Percentiles rank a stretch among this genome's conserved stretches.
phyloP scores from a whole-genome alignment of 139 green algal species.

The Micractinium conductrix region DNA sequence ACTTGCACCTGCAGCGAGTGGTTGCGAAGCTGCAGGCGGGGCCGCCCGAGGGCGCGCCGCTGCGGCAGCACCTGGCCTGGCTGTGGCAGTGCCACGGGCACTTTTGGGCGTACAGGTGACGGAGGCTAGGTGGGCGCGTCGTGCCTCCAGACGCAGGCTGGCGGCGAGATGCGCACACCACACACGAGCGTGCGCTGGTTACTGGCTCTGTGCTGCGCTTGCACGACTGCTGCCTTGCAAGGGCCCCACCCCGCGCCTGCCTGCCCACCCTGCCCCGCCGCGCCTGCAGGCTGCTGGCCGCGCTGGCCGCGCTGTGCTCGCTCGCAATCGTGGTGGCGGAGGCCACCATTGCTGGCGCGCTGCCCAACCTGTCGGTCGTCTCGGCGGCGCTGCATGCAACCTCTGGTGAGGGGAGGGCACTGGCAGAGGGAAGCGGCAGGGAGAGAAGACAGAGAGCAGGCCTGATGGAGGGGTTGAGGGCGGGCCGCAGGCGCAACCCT shows the following conservation, averaged over 20 bases:
- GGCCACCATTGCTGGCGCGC: conserved; percentile 48
- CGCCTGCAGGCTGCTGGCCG: conserved; percentile 41
- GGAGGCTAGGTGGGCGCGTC: no score
- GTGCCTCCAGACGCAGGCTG: neutral
- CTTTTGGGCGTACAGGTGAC: conserved; percentile 40
- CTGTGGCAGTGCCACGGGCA: conserved; percentile 40
- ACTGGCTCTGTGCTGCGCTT: no score
- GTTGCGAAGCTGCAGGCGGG: conserved; percentile 32
- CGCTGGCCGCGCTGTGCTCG: conserved; percentile 48
- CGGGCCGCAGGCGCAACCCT: no score
- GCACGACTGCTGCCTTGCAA: no score
- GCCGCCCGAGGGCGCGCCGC: neutral
- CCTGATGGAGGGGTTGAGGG: no score
- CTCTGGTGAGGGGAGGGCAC: neutral
- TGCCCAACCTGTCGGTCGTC: conserved; percentile 64
- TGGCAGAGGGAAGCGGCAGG: neutral
- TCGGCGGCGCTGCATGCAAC: conserved; percentile 34
- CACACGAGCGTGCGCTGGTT: no score
- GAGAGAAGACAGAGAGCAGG: no score
- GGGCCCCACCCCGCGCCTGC: no score
- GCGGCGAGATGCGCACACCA: no score
- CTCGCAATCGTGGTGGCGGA: conserved; percentile 56
- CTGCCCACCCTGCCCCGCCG: no score
- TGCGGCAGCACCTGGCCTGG: conserved; percentile 37
- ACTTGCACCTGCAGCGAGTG: conserved; percentile 42